Conservation (phyloP, 202 grass and related monocot genomes). For the Brachypodium distachyon region DNA sequence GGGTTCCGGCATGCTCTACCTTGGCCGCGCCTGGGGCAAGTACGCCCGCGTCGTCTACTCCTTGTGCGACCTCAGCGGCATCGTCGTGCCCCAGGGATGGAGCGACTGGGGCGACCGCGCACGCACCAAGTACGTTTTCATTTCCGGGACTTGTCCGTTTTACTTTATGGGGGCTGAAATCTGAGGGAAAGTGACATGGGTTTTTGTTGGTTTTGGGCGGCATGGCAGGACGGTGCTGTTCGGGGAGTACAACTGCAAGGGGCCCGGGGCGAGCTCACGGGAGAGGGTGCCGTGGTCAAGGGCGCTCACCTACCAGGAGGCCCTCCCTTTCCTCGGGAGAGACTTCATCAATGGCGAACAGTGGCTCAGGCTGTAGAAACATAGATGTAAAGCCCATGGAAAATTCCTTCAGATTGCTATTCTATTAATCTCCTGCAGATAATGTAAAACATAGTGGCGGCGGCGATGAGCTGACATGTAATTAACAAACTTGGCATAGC, state of each 20-base stretch:
- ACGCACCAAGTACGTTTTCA: conserved; percentile 60
- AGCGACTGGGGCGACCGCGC: conserved; percentile 77
- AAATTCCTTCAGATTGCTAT: not conserved
- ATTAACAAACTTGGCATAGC: not conserved
- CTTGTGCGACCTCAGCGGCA: conserved; percentile 62
- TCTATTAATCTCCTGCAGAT: conserved; percentile 13
- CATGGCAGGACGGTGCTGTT: conserved; percentile 76
- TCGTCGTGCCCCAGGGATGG: conserved; percentile 80
- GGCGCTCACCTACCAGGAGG: conserved; percentile 67
- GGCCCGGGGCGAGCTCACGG: conserved; percentile 50
- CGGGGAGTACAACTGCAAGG: conserved; percentile 69
- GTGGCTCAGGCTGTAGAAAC: conserved; percentile 69
- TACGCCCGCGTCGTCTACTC: conserved; percentile 79
- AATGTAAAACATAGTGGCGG: not conserved
- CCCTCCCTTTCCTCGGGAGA: conserved; percentile 55
- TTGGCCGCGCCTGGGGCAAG: conserved; percentile 80
- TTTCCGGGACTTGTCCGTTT: too few relatives aligned
- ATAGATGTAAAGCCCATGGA: not conserved
- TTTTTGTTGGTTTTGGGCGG: not conserved
- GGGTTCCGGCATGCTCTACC: conserved; percentile 76
- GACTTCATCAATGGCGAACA: conserved; percentile 64
- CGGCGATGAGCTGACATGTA: conserved; percentile 7
- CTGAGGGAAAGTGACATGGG: conserved; percentile 1
- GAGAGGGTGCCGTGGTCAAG: conserved; percentile 74
- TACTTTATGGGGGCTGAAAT: not conserved